phyloP scores from a whole-genome alignment of 177 flowering plant species.

The Vitis hybrid region DNA sequence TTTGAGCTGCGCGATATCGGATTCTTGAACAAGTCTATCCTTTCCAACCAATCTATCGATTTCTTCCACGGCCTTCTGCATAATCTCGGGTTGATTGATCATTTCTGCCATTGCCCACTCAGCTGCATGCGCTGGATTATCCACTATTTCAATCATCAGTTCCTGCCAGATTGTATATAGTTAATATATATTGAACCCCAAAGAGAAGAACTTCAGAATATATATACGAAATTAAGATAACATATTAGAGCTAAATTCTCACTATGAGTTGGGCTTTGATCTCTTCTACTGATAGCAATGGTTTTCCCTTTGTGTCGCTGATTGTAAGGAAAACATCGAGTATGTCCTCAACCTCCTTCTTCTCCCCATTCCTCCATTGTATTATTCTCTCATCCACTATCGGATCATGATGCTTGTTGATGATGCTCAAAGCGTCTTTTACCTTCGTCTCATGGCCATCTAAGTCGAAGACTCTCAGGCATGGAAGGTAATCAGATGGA shows the following conservation, averaged over 20 bases:
- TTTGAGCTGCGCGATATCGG: slow-evolving; percentile 38
- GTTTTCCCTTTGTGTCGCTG: slow-evolving; percentile 37
- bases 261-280: slow-evolving; percentile 40
- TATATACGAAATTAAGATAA: no score
- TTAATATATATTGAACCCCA: no score
- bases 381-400: slow-evolving; percentile 37
- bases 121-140: slow-evolving; percentile 47
- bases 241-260: background rate
- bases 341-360: slow-evolving; percentile 36
- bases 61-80: slow-evolving; percentile 37
- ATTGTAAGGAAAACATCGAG: slow-evolving; percentile 42
- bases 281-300: slow-evolving; percentile 43
- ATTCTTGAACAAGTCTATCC: slow-evolving; percentile 48
- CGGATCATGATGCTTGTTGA: slow-evolving; percentile 33
- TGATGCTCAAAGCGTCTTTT: slow-evolving; percentile 17
- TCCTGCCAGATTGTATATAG: slow-evolving; percentile 25
- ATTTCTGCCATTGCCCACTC: slow-evolving; percentile 55
- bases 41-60: slow-evolving; percentile 43
- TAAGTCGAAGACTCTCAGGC: slow-evolving; percentile 33
- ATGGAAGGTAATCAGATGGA: slow-evolving; percentile 47
- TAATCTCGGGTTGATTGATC: slow-evolving; percentile 40
- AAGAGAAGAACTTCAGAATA: no score
- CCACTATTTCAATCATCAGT: slow-evolving; percentile 47
- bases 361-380: slow-evolving; percentile 28
- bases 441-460: slow-evolving; percentile 42